phyloP scores from a whole-genome alignment of 371 early-diverging fungal genomes.

The Mucor irregularis region DNA sequence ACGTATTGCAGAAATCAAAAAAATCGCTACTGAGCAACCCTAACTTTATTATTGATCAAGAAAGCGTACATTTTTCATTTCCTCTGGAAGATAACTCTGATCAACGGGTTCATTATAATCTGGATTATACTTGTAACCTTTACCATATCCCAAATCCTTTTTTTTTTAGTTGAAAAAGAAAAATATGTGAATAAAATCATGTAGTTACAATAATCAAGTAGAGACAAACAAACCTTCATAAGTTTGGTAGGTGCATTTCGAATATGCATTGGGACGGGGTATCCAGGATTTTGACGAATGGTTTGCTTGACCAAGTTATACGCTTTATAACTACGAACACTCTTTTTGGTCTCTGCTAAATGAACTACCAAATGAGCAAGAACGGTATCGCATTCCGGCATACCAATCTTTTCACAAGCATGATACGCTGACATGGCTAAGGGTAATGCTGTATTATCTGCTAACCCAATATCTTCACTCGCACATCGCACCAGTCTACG shows the following conservation, averaged over 20 bases:
- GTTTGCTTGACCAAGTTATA: slow-evolving; percentile 60
- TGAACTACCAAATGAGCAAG: slow-evolving; percentile 81
- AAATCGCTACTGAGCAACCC: slow-evolving; percentile 19
- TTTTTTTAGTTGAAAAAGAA: neutral
- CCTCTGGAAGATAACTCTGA: slow-evolving; percentile 77
- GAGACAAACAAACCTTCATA: slow-evolving; percentile 51
- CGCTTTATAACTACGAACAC: slow-evolving; percentile 78
- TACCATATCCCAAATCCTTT: slow-evolving; percentile 71
- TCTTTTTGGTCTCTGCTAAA: slow-evolving; percentile 80
- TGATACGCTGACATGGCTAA: slow-evolving; percentile 79
- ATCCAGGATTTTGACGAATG: slow-evolving; percentile 59
- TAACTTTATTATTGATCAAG: slow-evolving; percentile 34
- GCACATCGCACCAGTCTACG: slow-evolving; percentile 77
- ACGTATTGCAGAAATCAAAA: slow-evolving; percentile 34
- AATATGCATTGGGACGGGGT: slow-evolving; percentile 85
- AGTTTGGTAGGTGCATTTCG: slow-evolving; percentile 82
- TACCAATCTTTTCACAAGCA: slow-evolving; percentile 84
- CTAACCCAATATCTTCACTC: slow-evolving; percentile 89
- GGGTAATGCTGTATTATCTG: slow-evolving; percentile 75
- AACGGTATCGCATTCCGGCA: slow-evolving; percentile 89
- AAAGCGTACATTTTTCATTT: slow-evolving; percentile 54
- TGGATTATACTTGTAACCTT: slow-evolving; percentile 86
- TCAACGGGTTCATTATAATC: slow-evolving; percentile 72
- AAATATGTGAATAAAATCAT: neutral
- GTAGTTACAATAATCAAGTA: neutral